Base-by-base conservation (phyloP, 768 basidiomycete genomes). In the Suillus sp. region DNA sequence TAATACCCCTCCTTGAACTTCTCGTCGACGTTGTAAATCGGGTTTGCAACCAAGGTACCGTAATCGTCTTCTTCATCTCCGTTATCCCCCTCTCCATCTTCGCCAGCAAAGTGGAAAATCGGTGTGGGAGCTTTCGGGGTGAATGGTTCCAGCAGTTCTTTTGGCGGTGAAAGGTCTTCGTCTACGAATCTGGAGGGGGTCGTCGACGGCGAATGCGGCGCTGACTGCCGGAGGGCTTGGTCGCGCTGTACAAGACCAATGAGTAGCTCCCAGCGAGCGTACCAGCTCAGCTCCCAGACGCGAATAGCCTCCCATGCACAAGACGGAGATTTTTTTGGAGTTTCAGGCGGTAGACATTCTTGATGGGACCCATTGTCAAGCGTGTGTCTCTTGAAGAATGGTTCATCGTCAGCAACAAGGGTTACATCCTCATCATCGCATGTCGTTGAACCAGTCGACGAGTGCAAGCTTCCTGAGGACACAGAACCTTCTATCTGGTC, bases 191-290 rank as follows among this genome's bases (percentile, higher is more conserved):
- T 14, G 9, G 37, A 58, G 11, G 63, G 50, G 40, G 48, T 50
- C n/a, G 53, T 30, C 20, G 68, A 37, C 54, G 66, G 42, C 50
- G 50, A 9, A 56, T 16, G 18, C 22, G 55, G 35, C 3, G 55
- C 25, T 18, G 37, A 9, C 51, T 60, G 55, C 18, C 60, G 57
- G 32, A 59, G 71, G 55, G 71, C 68, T 40, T 64, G 64, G 51
- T 78, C 73, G 55, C 69, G 68, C 42, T 74, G 71, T 30, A 79
- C 77, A 4, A 86, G 75, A 61, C 80, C 78, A 53, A 81, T 65
- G 54, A 87, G 75, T 53, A 86, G 59, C 62, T 85, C 81, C 83
- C 84, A 86, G 61, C 83, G 83, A 34, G 76, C 77, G 65, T 85
- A 82, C 84, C 84, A 86, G 63, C 77, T 79, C 13, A 77, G 76